Base-by-base conservation (phyloP, 768 basidiomycete genomes). In the Ramaria rubella region DNA sequence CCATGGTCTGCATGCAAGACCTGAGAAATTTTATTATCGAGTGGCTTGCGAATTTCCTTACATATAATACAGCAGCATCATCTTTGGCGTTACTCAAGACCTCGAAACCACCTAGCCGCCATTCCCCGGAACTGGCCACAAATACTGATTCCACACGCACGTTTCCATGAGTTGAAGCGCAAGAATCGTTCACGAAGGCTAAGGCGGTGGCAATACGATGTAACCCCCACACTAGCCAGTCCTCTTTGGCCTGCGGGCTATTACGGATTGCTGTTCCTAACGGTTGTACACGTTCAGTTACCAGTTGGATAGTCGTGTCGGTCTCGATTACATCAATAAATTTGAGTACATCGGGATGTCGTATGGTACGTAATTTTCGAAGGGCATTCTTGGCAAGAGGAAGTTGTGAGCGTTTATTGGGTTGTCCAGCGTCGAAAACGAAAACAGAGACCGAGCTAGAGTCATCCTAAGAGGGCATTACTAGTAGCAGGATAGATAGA, bases 71-170 rank as follows among this genome's bases (percentile, higher is more conserved):
- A 30, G 88, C 81, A 44, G 76, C 68, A 14, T 89, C 84, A 52
- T 97, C 94, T 62, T 83, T 88, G 8, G 86, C 79, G 61, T 79
- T 90, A 63, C 91, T 93, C 60, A 96, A 69, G 0, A 95, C 72
- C 64, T 99, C 96, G 65, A 98, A 94, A 1, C 95, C 95, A 19
- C 91, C 94, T 7, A 99, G 73, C 65, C 90, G 90, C 96, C 95
- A 98, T 73, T 99, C 96, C 5, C 95, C 91, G 0, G 92, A 90
- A 0, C 87, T 85, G 1, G 95, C 92, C 51, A 96, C 82, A 66
- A 96, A 97, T 57, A 97, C 81, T 1, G 90, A 83, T 57, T 80
- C 77, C n/a, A 79, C 68, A 58, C 82, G 75, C 55, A 94, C 66
- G 61, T 85, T 88, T 21, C 92, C 94, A 63, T 96, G 93, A 0